Conservation (phyloP, 805 yeast genomes). For the Clavispora carvajalis region DNA sequence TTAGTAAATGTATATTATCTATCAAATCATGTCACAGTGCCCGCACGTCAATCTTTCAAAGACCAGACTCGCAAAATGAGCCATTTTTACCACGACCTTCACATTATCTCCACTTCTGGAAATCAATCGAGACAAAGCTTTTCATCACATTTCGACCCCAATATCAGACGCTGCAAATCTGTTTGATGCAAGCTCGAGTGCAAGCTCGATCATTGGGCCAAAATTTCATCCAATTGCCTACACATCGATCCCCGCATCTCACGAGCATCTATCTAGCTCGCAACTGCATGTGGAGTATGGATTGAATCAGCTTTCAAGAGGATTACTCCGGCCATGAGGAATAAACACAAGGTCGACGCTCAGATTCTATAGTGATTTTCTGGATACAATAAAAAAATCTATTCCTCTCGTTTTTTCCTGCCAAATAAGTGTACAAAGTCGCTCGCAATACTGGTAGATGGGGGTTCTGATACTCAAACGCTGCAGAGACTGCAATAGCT, state of each 20-base stretch:
- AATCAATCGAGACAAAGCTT: slow-evolving; percentile 34
- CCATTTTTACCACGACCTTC: slow-evolving; percentile 10
- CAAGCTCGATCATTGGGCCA: no score
- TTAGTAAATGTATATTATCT: no score
- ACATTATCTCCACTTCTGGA: slow-evolving; percentile 29
- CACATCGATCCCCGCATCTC: slow-evolving; percentile 71
- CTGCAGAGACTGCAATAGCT: slow-evolving; percentile 55
- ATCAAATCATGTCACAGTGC: no score
- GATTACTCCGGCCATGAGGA: slow-evolving; percentile 35
- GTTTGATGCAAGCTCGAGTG: slow-evolving; percentile 61
- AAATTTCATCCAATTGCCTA: slow-evolving; percentile 50
- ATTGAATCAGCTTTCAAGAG: slow-evolving; percentile 51
- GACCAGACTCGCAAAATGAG: slow-evolving; percentile 22
- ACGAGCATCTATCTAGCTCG: slow-evolving; percentile 72
- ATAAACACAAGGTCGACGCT: slow-evolving; percentile 42
- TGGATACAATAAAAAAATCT: slow-evolving; percentile 70
- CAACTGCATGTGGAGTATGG: slow-evolving; percentile 75
- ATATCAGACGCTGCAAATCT: slow-evolving; percentile 64
- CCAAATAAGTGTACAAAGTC: slow-evolving; percentile 64
- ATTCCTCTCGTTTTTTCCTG: slow-evolving; percentile 42
- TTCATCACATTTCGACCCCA: slow-evolving; percentile 47
- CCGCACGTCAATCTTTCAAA: slow-evolving; percentile 56
- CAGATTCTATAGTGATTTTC: slow-evolving; percentile 54
- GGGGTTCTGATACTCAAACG: slow-evolving; percentile 53
- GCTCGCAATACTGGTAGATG: slow-evolving; percentile 62